Evolutionary conservation across 148 eudicot species (phyloP).

Genomic region (Polygonum aviculare): DNA sequence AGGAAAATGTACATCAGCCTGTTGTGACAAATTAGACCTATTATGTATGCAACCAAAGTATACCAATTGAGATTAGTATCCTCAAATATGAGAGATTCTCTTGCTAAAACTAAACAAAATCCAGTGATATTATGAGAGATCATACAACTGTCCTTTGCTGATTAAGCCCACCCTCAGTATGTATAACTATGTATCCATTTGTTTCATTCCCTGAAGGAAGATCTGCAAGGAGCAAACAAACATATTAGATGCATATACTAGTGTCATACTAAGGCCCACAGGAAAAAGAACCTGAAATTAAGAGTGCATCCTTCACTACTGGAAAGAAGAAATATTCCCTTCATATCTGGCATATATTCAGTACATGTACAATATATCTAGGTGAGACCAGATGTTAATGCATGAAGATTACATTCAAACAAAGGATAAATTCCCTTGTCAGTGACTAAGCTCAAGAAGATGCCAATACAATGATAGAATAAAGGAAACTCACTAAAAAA

Average conservation of each 20-base stretch:
- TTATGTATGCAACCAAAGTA: neutral
- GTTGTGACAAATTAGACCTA: neutral
- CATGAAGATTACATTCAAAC: no score
- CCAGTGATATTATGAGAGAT: neutral
- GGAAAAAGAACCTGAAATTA: neutral
- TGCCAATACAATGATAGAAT: neutral
- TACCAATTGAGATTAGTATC: neutral
- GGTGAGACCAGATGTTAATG: neutral
- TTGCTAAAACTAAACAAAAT: neutral
- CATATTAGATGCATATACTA: neutral
- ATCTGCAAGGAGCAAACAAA: constrained; percentile 37
- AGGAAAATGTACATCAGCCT: neutral
- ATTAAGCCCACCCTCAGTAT: constrained; percentile 97
- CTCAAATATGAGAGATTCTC: neutral
- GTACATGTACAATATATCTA: neutral
- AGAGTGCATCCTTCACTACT: neutral
- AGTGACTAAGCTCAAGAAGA: no score
- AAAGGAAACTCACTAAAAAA: neutral
- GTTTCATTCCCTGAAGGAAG: constrained; percentile 85
- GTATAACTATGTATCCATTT: constrained; percentile 92
- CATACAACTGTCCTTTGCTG: constrained; percentile 98
- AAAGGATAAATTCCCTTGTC: neutral
- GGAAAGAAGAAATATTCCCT: neutral
- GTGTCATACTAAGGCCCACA: neutral
- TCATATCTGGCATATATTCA: neutral